Evolutionary conservation across 768 basidiomycete genomes (phyloP).

Genomic region (Imleria badia): DNA sequence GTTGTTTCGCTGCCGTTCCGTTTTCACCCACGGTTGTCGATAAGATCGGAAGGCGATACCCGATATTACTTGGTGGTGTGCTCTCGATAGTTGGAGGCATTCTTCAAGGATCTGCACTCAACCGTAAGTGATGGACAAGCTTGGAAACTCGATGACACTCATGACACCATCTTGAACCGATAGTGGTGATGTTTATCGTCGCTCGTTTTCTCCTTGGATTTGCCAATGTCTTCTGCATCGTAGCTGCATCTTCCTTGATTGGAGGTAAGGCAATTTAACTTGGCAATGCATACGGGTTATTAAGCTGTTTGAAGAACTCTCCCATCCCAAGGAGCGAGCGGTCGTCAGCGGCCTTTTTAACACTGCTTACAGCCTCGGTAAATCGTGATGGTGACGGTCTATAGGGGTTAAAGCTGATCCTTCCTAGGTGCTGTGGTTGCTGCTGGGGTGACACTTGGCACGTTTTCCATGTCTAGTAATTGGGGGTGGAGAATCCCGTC

Average conservation of each 20-base stretch:
- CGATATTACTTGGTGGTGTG: background rate
- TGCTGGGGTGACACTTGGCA: conserved; percentile 57
- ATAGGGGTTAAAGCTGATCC: background rate
- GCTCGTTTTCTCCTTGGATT: background rate
- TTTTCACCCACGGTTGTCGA: conserved; percentile 15
- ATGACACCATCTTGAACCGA: background rate
- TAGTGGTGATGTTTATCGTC: background rate
- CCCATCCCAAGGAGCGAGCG: conserved; percentile 17
- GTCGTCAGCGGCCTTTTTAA: conserved; percentile 11
- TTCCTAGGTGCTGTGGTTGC: conserved; percentile 28
- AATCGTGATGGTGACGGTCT: background rate
- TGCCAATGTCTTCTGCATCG: background rate
- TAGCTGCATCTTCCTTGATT: background rate
- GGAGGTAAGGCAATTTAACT: too few relatives aligned
- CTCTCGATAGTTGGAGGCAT: background rate
- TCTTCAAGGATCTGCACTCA: background rate
- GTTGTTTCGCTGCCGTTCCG: conserved; percentile 52
- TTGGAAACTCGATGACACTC: too few relatives aligned
- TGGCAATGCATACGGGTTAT: background rate
- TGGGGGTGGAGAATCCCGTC: conserved; percentile 67
- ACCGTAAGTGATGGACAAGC: background rate
- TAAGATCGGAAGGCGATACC: background rate
- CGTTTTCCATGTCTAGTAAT: conserved; percentile 54
- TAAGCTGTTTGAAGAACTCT: conserved; percentile 8
- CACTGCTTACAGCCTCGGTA: conserved; percentile 5